Evolutionary conservation across 2,329 filamentous ascomycete genomes (phyloP).

Genomic region (Coniochaeta prunicola): DNA sequence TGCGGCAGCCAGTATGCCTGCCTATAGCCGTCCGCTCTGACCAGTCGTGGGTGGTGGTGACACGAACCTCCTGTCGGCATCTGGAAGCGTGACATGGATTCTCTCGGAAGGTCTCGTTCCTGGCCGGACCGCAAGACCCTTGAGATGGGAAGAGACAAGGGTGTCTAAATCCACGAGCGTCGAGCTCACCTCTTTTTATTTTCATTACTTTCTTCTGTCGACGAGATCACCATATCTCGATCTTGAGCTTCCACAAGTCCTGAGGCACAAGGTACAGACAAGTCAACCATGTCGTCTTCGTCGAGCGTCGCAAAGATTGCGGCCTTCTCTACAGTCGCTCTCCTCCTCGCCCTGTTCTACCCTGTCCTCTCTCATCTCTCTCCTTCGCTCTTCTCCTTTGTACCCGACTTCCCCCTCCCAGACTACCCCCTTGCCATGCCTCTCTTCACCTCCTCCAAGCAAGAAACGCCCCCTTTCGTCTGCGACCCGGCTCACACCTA

Average conservation of each 20-base stretch:
- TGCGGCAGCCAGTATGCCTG: too few relatives aligned
- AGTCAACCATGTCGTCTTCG: neutral
- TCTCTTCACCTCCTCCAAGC: constrained; percentile 7
- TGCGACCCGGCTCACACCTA: constrained; percentile 25
- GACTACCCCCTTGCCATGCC: constrained; percentile 12
- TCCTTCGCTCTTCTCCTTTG: constrained; percentile 12
- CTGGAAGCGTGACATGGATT: too few relatives aligned
- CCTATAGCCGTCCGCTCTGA: too few relatives aligned
- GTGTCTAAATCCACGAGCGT: too few relatives aligned
- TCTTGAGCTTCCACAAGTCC: neutral
- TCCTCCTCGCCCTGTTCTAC: constrained; percentile 13
- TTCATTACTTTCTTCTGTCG: too few relatives aligned
- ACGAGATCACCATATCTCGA: too few relatives aligned
- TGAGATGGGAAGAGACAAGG: too few relatives aligned
- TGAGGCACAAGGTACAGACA: neutral
- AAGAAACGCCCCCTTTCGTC: constrained; percentile 9
- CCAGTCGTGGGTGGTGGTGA: too few relatives aligned
- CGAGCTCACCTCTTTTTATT: too few relatives aligned
- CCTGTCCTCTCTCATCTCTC: constrained; percentile 12
- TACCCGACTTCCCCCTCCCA: constrained; percentile 13
- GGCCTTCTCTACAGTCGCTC: constrained; percentile 11
- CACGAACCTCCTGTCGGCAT: too few relatives aligned
- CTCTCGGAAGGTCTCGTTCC: too few relatives aligned
- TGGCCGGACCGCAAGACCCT: too few relatives aligned
- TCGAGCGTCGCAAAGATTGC: constrained; percentile 7